Evolutionary conservation across 202 grass and related monocot species (phyloP).

Genomic region (Cymbopogon flexuosus): DNA sequence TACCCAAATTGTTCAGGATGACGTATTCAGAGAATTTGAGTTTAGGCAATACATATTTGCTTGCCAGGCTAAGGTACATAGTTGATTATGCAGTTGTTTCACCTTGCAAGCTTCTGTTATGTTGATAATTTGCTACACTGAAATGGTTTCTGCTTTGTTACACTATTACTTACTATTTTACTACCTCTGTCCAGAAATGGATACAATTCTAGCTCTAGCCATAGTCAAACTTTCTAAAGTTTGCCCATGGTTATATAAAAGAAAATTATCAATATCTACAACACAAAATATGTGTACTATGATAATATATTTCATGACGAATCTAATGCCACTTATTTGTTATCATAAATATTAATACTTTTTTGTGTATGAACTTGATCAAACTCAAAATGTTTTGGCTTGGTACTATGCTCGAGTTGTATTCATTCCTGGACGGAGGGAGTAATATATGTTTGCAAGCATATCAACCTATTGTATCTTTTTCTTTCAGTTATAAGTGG

Average conservation of each 20-base stretch:
- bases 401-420: background rate
- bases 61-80: constrained; percentile 79
- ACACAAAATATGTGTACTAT: background rate
- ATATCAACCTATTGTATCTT: background rate
- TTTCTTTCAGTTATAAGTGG: background rate
- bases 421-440: background rate
- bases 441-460: background rate
- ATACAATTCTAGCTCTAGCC: background rate
- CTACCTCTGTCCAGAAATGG: background rate
- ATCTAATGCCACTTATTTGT: background rate
- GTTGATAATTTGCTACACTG: background rate
- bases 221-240: too few relatives aligned
- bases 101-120: constrained; percentile 2
- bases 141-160: constrained; percentile 7
- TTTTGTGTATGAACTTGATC: background rate
- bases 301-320: background rate
- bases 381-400: background rate
- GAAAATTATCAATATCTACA: too few relatives aligned
- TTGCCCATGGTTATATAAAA: too few relatives aligned
- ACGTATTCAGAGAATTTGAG: constrained; percentile 93
- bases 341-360: background rate
- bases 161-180: background rate
- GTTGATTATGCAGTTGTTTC: constrained; percentile 11
- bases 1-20: constrained; percentile 91
- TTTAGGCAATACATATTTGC: constrained; percentile 99